Conservation (phyloP, 2,329 filamentous ascomycete species). For the Microdochium trichocladiopsis region DNA sequence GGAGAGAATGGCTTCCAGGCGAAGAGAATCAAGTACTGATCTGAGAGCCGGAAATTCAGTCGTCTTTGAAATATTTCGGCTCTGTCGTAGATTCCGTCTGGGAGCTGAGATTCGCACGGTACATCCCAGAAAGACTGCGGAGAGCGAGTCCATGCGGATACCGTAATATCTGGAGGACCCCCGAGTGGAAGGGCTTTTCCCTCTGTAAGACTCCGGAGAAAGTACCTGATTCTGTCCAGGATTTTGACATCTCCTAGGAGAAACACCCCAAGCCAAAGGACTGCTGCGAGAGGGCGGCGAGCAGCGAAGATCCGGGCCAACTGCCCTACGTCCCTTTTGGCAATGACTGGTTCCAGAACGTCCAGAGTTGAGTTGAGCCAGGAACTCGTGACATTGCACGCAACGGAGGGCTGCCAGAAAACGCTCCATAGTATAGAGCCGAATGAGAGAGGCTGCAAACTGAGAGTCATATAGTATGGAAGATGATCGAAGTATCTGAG, state of each 20-base stretch:
- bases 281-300: neutral
- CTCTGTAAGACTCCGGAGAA: neutral
- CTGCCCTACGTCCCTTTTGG: neutral
- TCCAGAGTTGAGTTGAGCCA: neutral
- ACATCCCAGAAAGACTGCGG: neutral
- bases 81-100: neutral
- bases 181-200: neutral
- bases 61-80: neutral
- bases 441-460: neutral
- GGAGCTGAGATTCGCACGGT: neutral
- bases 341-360: neutral
- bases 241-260: neutral
- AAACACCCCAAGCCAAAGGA: neutral
- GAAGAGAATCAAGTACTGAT: neutral
- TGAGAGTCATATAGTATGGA: neutral
- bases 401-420: neutral
- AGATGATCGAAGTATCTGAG: neutral
- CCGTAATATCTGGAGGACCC: neutral
- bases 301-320: neutral
- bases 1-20: neutral
- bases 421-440: neutral
- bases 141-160: neutral
- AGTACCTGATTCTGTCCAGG: neutral
- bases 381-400: neutral
- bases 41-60: neutral